These are phyloP conservation scores for Phytopythium aichiense DNA, from an alignment of 352 stramenopile species.

Conservation along the genomic window DNA sequence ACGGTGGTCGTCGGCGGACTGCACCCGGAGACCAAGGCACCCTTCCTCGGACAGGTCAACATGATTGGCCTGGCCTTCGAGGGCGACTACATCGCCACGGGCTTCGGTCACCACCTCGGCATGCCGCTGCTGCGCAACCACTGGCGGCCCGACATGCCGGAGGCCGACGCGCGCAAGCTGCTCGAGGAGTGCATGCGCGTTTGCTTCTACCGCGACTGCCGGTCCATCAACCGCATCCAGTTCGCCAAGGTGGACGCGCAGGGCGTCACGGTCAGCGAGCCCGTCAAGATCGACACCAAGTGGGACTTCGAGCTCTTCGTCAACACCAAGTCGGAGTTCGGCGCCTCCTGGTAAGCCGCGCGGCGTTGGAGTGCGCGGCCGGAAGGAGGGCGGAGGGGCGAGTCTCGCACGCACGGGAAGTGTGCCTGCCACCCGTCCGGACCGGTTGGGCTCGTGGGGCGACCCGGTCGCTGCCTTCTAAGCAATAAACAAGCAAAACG, in stretches of 20 bases:
- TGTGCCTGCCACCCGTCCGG: background rate
- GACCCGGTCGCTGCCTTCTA: background rate
- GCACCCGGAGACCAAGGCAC: constrained; percentile 86
- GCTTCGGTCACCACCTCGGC: constrained; percentile 96
- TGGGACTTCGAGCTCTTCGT: constrained; percentile 90
- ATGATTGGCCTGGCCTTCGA: constrained; percentile 98
- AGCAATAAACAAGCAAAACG: background rate
- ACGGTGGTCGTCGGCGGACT: constrained; percentile 95
- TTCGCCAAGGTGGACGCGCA: constrained; percentile 93
- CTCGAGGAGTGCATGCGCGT: constrained; percentile 98
- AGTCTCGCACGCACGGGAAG: background rate
- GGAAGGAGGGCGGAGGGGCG: background rate
- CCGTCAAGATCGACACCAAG: constrained; percentile 94
- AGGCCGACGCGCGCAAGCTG: constrained; percentile 92
- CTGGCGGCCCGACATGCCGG: constrained; percentile 91
- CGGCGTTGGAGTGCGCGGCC: background rate
- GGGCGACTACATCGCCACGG: constrained; percentile 96
- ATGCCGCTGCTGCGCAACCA: constrained; percentile 96
- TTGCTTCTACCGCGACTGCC: constrained; percentile 98
- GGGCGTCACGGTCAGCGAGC: constrained; percentile 90
- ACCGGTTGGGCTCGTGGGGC: background rate
- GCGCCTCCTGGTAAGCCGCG: constrained; percentile 79
- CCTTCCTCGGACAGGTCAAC: constrained; percentile 95
- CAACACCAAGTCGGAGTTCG: constrained; percentile 86
- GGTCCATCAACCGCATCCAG: constrained; percentile 97